Percentiles rank a stretch among this genome's conserved stretches.
Evolutionary conservation across 768 basidiomycete species (phyloP).

Genomic region (Lentinula boryana): DNA sequence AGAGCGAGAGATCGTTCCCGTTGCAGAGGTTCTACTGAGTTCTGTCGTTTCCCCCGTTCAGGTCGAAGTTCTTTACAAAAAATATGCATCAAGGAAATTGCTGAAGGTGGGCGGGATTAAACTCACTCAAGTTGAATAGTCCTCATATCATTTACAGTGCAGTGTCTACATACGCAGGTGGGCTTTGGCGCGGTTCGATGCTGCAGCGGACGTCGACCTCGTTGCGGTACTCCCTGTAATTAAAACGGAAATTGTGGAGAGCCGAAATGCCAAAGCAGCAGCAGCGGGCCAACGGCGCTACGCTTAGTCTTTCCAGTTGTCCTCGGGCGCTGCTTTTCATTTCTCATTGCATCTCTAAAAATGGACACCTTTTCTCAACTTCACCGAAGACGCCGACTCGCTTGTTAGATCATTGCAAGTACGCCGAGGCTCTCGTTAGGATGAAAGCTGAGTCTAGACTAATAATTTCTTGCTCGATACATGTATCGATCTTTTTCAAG

Average conservation of each 20-base stretch:
- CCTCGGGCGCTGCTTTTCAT: neutral
- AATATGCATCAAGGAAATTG: conserved; percentile 88
- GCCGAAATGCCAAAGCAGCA: neutral
- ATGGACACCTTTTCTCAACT: neutral
- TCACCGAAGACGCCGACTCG: neutral
- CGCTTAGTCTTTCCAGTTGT: neutral
- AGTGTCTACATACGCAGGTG: conserved; percentile 7
- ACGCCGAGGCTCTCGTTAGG: neutral
- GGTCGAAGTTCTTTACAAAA: conserved; percentile 87
- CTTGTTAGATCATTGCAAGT: neutral
- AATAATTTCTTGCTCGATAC: neutral
- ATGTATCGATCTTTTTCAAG: neutral
- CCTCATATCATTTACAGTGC: neutral
- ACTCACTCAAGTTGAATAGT: neutral
- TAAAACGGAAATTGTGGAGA: conserved; percentile 1
- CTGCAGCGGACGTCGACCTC: neutral
- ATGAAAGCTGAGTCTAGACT: neutral
- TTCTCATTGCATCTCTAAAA: neutral
- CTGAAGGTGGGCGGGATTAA: conserved; percentile 54
- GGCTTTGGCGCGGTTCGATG: neutral
- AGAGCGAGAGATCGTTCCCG: conserved; percentile 78
- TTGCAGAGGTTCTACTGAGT: conserved; percentile 89
- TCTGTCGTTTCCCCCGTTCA: conserved; percentile 68
- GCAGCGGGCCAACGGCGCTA: neutral
- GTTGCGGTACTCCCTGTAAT: neutral